Base-by-base conservation (phyloP, 129 eudicot species). In the Flaveria bidentis region DNA sequence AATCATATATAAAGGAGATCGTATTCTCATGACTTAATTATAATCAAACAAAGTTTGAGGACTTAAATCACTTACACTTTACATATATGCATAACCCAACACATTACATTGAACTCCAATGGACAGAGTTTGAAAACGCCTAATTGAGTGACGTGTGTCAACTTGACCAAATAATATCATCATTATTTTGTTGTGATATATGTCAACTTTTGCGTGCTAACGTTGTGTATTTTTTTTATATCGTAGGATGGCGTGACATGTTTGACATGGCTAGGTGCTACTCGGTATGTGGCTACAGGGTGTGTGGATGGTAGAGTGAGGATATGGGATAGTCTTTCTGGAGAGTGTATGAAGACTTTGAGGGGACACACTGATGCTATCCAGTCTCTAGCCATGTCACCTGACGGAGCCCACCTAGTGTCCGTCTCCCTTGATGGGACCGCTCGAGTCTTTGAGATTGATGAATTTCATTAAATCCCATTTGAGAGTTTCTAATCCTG, bases 271-370 rank as follows among this genome's bases (percentile, higher is more conserved):
- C 82, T 95, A 22, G 92, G 95, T 15, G 79, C 81, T 13, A 84
- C 91, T 15, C 85, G 85, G 71, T 91, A 76, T 70, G 56, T 95
- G 67, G 97, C 93, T 11, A 95, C 92, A 5, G 99, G 97, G 28
- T 84, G 92, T 65, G 87, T 86, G n/a, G 99, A 91, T 62, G 99
- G 99, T 16, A 91, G 78, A 77, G 85, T 95, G 72, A 97, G 94
- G 56, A 44, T 95, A 69, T 95, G 99, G 99, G 94, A 95, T 58
- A 87, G 99, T 66, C 92, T 87, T 11, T 89, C 97, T 36, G 96
- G 95, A 71, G 91, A 86, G 11, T 82, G 95, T 70, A 86, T 76
- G 25, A 91, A 75, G 82, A 85, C 84, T 60, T 84, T 89, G 7
- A 77, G 83, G n/a, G 99, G 99, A 10, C 97, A 95, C 72, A 14